Conservation (phyloP, 2,329 filamentous ascomycete genomes). For the Sclerotinia glacialis region DNA sequence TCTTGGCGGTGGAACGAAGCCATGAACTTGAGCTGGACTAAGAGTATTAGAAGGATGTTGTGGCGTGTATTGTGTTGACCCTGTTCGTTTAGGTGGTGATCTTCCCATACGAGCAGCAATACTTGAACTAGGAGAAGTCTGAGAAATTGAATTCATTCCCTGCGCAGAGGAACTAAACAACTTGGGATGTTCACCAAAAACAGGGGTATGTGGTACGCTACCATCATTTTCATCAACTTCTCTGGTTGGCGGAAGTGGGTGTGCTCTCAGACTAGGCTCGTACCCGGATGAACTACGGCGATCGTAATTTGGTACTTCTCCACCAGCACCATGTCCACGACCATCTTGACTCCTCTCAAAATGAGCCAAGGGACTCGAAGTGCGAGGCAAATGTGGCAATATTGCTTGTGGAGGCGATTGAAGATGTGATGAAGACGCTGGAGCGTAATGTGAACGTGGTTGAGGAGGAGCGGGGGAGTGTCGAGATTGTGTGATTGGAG, state of each 20-base stretch:
- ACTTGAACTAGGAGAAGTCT: constrained; percentile 48
- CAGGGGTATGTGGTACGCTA: constrained; percentile 30
- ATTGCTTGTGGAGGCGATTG: constrained; percentile 44
- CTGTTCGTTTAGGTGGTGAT: constrained; percentile 56
- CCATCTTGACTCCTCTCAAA: constrained; percentile 47
- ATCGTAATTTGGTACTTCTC: constrained; percentile 46
- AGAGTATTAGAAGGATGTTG: constrained; percentile 28
- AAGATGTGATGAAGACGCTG: constrained; percentile 33
- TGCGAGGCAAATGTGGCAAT: constrained; percentile 59
- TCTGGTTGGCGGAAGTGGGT: constrained; percentile 56
- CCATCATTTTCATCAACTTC: constrained; percentile 60
- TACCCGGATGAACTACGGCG: constrained; percentile 53
- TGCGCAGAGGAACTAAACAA: constrained; percentile 38
- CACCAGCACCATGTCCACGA: constrained; percentile 27
- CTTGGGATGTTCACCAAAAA: constrained; percentile 29
- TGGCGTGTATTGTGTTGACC: constrained; percentile 53
- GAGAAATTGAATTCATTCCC: constrained; percentile 40
- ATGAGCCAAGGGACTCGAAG: constrained; percentile 64
- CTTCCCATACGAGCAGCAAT: constrained; percentile 45
- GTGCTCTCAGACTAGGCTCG: constrained; percentile 51
- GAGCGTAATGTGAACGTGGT: constrained; percentile 31
- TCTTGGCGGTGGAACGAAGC: constrained; percentile 54
- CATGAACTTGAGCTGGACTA: constrained; percentile 32
- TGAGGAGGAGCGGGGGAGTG: constrained; percentile 44
- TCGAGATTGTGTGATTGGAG: constrained; percentile 38